Evolutionary conservation across 1,284 basidiomycete genomes (phyloP), one percentile per base, ranked within the genome.

Genomic region (Porodaedalea pini): DNA sequence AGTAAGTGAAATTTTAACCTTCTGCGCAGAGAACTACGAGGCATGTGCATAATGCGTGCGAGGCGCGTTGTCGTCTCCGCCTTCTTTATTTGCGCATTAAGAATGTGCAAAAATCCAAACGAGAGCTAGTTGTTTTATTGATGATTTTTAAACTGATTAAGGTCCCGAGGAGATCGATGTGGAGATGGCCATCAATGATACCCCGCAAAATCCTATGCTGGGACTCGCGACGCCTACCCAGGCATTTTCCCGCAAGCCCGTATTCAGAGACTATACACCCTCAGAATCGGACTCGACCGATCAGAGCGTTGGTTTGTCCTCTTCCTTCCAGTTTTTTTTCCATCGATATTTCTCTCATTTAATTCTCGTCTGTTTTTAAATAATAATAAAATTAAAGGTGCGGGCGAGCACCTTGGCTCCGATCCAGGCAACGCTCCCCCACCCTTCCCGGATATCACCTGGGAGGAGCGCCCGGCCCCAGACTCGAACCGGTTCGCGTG

Each of bases 131-230:
- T 58, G 57, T 60, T 57, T 48, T 59, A 52, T 58, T 53, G 2
- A 52, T 17, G 19, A 21, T 23, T 7, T 49, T 56, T 63, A 55
- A 57, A 41, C 58, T 58, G 58, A 66, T 66, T 71, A 75, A 81
- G 78, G 74, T 79, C 44, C 72, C 75, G 78, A 80, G 68, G 73
- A 76, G 56, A 66, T 77, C 59, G 31, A 54, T 37, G 23, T 50
- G n/a, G 44, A 54, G 51, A 44, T 39, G 49, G 45, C 47, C 25
- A 19, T 55, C 47, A 32, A 52, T 44, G 50, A 52, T n/a, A 17
- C 40, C 32, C 15, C 17, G 45, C 19, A 37, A 43, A 41, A 36
- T 32, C 19, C 31, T 0, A n/a, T 37, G 7, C 39, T 34, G 4
- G 19, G 10, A 2, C 39, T n/a, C n/a, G n/a, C 25, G 15, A 4